Conservation (phyloP, 2,329 filamentous ascomycete species). For the Colletotrichum acutatum region DNA sequence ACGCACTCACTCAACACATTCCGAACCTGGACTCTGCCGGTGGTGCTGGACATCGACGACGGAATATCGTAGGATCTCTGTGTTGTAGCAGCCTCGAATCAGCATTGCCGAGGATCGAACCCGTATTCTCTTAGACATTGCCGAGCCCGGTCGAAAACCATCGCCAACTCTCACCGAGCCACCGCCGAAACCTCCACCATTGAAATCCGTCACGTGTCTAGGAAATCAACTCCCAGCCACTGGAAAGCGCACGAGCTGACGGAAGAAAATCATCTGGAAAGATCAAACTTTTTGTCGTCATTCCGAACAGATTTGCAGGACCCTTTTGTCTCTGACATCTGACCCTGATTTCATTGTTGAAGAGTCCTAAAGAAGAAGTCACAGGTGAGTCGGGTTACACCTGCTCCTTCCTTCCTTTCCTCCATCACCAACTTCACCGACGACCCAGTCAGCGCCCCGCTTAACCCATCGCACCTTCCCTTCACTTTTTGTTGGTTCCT, state of each 20-base stretch:
- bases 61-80: not conserved
- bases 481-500: not conserved
- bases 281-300: not conserved
- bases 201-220: not conserved
- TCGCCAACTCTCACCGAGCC: not conserved
- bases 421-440: conserved; percentile 22
- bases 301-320: not conserved
- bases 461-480: conserved; percentile 4
- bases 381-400: conserved; percentile 1
- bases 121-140: not conserved
- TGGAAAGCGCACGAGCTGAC: not conserved
- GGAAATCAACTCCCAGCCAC: not conserved
- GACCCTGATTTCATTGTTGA: not conserved
- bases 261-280: not conserved
- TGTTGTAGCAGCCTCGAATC: conserved; percentile 4
- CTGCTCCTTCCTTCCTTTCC: conserved; percentile 14
- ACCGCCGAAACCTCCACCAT: not conserved
- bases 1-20: not conserved
- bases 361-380: not conserved
- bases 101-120: not conserved
- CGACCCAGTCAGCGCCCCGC: conserved; percentile 3
- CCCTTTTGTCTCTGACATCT: not conserved
- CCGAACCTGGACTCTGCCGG: conserved; percentile 1
- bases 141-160: not conserved
- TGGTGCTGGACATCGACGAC: conserved; percentile 15